Evolutionary conservation across 306 rosid genomes (phyloP), one percentile per base, ranked within the genome.

Genomic region (Dryas drummondii): DNA sequence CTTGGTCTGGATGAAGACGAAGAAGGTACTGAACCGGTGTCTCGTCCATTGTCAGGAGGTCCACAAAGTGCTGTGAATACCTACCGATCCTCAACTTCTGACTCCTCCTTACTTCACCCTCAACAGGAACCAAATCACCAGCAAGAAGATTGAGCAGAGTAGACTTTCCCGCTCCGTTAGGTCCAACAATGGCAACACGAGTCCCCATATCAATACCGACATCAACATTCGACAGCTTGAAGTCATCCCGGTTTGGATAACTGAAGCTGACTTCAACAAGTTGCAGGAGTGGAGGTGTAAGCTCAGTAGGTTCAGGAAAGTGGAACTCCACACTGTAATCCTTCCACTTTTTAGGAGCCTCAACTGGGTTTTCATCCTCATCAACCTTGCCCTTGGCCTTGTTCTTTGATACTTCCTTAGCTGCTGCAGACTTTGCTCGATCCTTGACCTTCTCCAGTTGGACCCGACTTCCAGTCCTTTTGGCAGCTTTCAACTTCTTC

Each of bases 391-490:
- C 80, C 60, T 82, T 85, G 50, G 80, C 85, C 70, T 82, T 87
- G 84, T 68, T 73, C 82, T 87, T 89, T 27, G 87, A 83, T 19
- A 88, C 87, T 78, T 84, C 94, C 80, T 87, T 87, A 16, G 87
- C 80, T n/a, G 85, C 91, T 40, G 58, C 87, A 72, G 84, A 85
- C 79, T 89, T 87, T 1, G 90, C 90, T 76, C 85, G 83, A 49
- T 88, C 93, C 69, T 86, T 86, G 76, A 85, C 91, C 83, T 88
- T 90, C 76, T 88, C 93, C 72, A 84, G 96, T 70, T 90, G 91
- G 32, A 70, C 87, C 44, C 86, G 83, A 71, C 19, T 87, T 54
- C 94, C 90, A 14, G 83, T 85, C 80, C 94, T 83, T 81, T 82
- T 85, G 53, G 94, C 90, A 42, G 91, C 91, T 85, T 73, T 87